Base-by-base conservation (phyloP, 139 green algal genomes). In the Haematococcus lacustris region DNA sequence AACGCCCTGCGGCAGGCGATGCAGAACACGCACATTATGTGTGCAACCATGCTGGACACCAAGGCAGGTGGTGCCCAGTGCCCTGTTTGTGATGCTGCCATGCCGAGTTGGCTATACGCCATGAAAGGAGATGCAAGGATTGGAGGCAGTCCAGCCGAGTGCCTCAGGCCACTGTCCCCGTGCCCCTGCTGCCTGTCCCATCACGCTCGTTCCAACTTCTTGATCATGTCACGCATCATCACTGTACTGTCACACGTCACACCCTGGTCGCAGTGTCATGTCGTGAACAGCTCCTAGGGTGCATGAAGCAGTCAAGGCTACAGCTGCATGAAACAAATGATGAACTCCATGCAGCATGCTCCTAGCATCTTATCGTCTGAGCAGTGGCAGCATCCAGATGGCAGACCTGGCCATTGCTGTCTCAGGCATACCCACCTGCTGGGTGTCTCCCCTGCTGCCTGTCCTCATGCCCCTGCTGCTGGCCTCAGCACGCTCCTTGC, bases 1-100 rank as follows among this genome's bases (percentile, higher is more conserved):
- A 87, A 98, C 77, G 93, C 93, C 73, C 74, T 99, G 68, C 79
- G 91, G 7, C 47, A 83, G 30, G 94, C 91, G 6, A 93, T 92
- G 80, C 38, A 74, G 30, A 94, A 97, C 81, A 97, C 94, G 1
- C 79, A 87, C 30, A 97, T 97, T 65, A 95, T 97, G 88, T 98
- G 93, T 77, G 94, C 94, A 9, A 91, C 97, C 6, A 95, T 99
- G 92, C 91, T 99, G 26, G 95, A 99, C 77, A 99, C 95, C 41
- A 99, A 99, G 90, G 93, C 43, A 53, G 43, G 43, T 28, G 43
- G 43, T 9, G 9, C 9, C 43, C 17, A 53, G 9, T 9, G 9
- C 9, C 43, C 9, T 9, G 43, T 28, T 17, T 9, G 9, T 9
- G 43, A 53, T 9, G 43, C 9, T 17, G 43, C 43, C 9, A 17